Evolutionary conservation across 2,329 filamentous ascomycete genomes (phyloP), one percentile per base, ranked within the genome.

Genomic region (Pseudogymnoascus sp.): DNA sequence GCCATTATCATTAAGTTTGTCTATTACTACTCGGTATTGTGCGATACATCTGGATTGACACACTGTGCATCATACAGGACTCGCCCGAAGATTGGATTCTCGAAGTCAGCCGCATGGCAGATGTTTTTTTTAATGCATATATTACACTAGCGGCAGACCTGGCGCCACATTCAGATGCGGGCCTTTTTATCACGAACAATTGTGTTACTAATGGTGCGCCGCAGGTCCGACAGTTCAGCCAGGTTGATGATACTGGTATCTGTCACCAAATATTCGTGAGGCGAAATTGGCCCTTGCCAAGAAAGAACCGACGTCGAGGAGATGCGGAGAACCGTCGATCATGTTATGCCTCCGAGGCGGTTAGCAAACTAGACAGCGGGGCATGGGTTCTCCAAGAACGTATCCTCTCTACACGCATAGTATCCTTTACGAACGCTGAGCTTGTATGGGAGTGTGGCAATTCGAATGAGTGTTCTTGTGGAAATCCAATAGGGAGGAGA

Each of bases 351-450:
- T 46, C 42, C 10, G 42, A 46, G 42, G 19, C 19, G 21, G 5
- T 85, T 46, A 46, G 19, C 42, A 46, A 46, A 59, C 35, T 70
- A 2, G 37, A 19, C 2, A 42, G n/a, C 21, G 62, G 70, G 13
- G 70, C 61, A 4, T 72, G 70, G 70, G 63, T 62, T 2, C 44
- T 70, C 7, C 68, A 72, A 62, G 70, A 72, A 56, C 21, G 64
- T n/a, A 33, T 66, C 1, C 63, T 72, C 2, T 64, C 70, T 10
- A 44, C 31, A 17, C 62, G 70, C 15, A 66, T 61, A 2, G 10
- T 71, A 1, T 66, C 67, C 37, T 70, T 70, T 61, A 67, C 65
- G 0, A 13, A 63, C 13, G 46, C 42, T 11, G 38, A 68, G 11
- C 38, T 68, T 15, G 67, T 67, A 40, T 72, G 68, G 68, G 68